Evolutionary conservation across 2,329 filamentous ascomycete species (phyloP).

Genomic region (Celoporthe dispersa): DNA sequence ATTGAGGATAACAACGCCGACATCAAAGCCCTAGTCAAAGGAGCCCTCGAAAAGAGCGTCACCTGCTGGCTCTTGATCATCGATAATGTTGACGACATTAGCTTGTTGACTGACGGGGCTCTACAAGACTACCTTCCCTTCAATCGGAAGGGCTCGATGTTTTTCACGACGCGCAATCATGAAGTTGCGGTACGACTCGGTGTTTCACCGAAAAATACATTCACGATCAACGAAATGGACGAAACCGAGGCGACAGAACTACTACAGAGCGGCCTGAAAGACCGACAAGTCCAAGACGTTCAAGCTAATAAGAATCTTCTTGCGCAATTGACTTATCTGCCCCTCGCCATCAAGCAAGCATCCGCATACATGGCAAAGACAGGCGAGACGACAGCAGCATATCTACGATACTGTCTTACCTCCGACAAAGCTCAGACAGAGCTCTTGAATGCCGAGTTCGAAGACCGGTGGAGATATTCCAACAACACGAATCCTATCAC

Average conservation of each 20-base stretch:
- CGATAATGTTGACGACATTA: not conserved
- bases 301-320: slow-evolving; percentile 13
- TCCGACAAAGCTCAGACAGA: slow-evolving; percentile 32
- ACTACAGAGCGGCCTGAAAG: not conserved
- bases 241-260: not conserved
- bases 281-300: not conserved
- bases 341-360: slow-evolving; percentile 43
- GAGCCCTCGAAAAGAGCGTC: not conserved
- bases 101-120: slow-evolving; percentile 27
- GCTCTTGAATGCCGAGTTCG: slow-evolving; percentile 39
- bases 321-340: slow-evolving; percentile 38
- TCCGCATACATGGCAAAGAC: slow-evolving; percentile 41
- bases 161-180: slow-evolving; percentile 38
- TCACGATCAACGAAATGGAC: slow-evolving; percentile 29
- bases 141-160: slow-evolving; percentile 36
- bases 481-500: slow-evolving; percentile 36
- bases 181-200: slow-evolving; percentile 27
- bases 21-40: slow-evolving; percentile 43
- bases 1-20: slow-evolving; percentile 41
- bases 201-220: slow-evolving; percentile 27
- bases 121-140: slow-evolving; percentile 39
- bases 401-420: slow-evolving; percentile 35
- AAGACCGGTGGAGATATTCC: slow-evolving; percentile 37
- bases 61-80: not conserved
- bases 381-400: slow-evolving; percentile 32